Conservation (phyloP, 2,329 filamentous ascomycete species). For the Plenodomus biglobosus region DNA sequence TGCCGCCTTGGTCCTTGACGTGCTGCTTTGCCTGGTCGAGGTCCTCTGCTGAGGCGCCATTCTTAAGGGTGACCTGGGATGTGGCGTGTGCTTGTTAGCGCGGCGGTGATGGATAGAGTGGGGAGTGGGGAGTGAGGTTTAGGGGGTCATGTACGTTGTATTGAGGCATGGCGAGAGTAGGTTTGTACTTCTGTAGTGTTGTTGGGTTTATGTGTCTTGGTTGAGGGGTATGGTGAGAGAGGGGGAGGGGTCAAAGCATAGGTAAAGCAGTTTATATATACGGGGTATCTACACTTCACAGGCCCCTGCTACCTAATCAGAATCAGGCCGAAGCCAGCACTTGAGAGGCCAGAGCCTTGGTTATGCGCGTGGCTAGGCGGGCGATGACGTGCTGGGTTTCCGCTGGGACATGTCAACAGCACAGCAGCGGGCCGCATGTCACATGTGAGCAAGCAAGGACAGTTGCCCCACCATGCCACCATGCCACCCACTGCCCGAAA, state of each 20-base stretch:
- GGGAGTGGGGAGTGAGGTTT: neutral
- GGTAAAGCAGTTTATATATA: slow-evolving; percentile 27
- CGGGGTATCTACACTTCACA: slow-evolving; percentile 1
- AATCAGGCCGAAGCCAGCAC: too few species aligned
- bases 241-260: slow-evolving; percentile 14
- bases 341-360: slow-evolving; percentile 25
- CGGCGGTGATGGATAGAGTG: neutral
- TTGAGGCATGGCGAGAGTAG: slow-evolving; percentile 15
- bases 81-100: slow-evolving; percentile 6
- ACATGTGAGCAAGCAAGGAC: too few species aligned
- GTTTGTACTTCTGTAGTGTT: too few species aligned
- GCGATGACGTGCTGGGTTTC: slow-evolving; percentile 28
- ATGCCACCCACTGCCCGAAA: too few species aligned
- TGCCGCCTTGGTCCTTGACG: slow-evolving; percentile 73
- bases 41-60: slow-evolving; percentile 65
- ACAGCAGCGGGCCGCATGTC: too few species aligned
- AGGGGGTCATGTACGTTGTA: slow-evolving; percentile 15
- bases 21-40: slow-evolving; percentile 78
- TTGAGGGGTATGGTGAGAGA: too few species aligned
- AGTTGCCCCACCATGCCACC: slow-evolving; percentile 18
- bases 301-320: slow-evolving; percentile 3
- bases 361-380: slow-evolving; percentile 20
- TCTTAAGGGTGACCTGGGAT: slow-evolving; percentile 75
- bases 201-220: too few species aligned
- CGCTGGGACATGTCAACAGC: slow-evolving; percentile 7